Percentiles rank a stretch among this genome's conserved stretches.
Conservation (phyloP, 495 filamentous ascomycete genomes). For the Penicillium simplicissimum region DNA sequence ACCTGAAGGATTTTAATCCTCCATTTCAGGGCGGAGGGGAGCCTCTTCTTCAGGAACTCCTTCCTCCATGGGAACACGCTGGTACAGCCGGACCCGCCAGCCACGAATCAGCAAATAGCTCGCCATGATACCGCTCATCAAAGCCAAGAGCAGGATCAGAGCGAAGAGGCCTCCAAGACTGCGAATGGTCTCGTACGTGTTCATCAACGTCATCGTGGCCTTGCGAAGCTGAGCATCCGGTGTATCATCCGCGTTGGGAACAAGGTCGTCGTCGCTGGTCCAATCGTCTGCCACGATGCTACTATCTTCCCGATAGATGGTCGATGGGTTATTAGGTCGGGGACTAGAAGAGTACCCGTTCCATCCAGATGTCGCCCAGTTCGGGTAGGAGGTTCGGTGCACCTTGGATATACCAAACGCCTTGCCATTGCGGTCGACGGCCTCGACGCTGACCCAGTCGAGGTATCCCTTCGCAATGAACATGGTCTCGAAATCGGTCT, state of each 20-base stretch:
- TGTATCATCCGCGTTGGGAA: slow-evolving; percentile 8
- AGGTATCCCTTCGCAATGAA: slow-evolving; percentile 35
- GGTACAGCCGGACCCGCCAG: slow-evolving; percentile 33
- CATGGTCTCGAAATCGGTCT: slow-evolving; percentile 36
- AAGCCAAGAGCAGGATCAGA: slow-evolving; percentile 24
- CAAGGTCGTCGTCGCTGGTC: not conserved
- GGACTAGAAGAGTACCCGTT: slow-evolving; percentile 12
- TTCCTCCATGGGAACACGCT: slow-evolving; percentile 19
- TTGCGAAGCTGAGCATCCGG: slow-evolving; percentile 24
- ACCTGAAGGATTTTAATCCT: slow-evolving; percentile 11
- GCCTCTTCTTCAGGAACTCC: slow-evolving; percentile 17
- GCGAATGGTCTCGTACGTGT: slow-evolving; percentile 23
- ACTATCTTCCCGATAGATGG: slow-evolving; percentile 3
- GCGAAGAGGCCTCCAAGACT: slow-evolving; percentile 26
- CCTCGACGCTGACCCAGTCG: slow-evolving; percentile 53
- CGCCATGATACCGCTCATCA: slow-evolving; percentile 24
- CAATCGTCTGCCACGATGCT: slow-evolving; percentile 1
- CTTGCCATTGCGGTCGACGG: slow-evolving; percentile 25
- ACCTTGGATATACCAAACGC: slow-evolving; percentile 23
- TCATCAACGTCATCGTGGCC: slow-evolving; percentile 21
- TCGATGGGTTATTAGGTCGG: slow-evolving; percentile 22
- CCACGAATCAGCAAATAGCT: slow-evolving; percentile 28
- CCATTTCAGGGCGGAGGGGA: slow-evolving; percentile 15
- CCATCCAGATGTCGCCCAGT: slow-evolving; percentile 26
- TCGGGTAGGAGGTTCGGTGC: slow-evolving; percentile 22